These are phyloP conservation scores for Xylaria intraflava DNA, from an alignment of 495 filamentous ascomycete species.

Conservation along the genomic window DNA sequence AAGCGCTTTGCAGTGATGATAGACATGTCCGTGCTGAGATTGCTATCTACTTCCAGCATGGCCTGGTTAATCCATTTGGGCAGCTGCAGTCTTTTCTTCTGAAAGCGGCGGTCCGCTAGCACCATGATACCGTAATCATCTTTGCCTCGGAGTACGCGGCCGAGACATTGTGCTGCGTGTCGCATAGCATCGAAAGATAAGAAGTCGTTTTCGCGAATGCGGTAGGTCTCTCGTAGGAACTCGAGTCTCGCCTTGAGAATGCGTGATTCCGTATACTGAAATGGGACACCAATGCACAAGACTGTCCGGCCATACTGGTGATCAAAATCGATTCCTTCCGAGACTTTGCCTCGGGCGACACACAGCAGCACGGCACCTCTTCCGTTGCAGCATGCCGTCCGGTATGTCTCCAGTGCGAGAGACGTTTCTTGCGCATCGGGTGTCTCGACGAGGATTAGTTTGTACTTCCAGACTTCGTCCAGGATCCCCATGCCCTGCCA, in stretches of 20 bases:
- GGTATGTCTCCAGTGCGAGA: slow-evolving; percentile 90
- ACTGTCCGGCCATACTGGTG: slow-evolving; percentile 98
- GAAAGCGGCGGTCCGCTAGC: slow-evolving; percentile 84
- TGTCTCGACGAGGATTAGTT: slow-evolving; percentile 95
- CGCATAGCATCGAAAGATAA: slow-evolving; percentile 98
- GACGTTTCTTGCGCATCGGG: slow-evolving; percentile 96
- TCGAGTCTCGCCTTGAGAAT: slow-evolving; percentile 95
- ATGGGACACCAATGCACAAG: slow-evolving; percentile 93
- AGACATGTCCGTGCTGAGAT: slow-evolving; percentile 92
- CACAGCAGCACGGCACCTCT: slow-evolving; percentile 88
- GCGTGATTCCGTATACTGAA: slow-evolving; percentile 97
- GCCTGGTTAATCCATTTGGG: slow-evolving; percentile 97
- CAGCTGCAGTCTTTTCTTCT: slow-evolving; percentile 80
- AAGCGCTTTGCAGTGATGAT: slow-evolving; percentile 85
- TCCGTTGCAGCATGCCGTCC: slow-evolving; percentile 95
- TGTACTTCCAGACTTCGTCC: slow-evolving; percentile 98
- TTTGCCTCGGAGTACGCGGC: slow-evolving; percentile 91
- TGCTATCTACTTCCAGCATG: slow-evolving; percentile 72
- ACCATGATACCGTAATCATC: slow-evolving; percentile 99
- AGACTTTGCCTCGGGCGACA: slow-evolving; percentile 94
- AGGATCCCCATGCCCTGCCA: slow-evolving; percentile 98
- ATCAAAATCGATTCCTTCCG: slow-evolving; percentile 98
- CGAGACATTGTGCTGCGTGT: slow-evolving; percentile 93
- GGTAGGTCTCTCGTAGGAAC: slow-evolving; percentile 93
- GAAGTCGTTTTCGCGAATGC: slow-evolving; percentile 96